Base-by-base conservation (phyloP, 2,329 filamentous ascomycete genomes). In the Metarhizium anisopliae region DNA sequence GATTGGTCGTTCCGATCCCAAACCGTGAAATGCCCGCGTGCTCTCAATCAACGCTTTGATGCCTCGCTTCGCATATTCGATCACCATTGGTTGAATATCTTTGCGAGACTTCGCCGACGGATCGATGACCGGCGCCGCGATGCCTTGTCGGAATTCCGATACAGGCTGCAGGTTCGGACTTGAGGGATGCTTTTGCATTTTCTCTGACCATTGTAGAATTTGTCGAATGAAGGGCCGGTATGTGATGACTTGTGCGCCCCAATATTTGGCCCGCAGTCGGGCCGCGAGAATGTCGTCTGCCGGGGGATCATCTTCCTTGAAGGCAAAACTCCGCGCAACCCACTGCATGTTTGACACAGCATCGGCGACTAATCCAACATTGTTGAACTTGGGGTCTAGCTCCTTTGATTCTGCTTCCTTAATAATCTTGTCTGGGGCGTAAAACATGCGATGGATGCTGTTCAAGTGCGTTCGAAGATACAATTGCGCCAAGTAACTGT, bases 221-320 rank as follows among this genome's bases (percentile, higher is more conserved):
- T 78, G 74, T 59, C 76, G 73, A 54, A 86, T 68, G 58, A 93
- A 90, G 1, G 89, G 90, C 29, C 94, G 83, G 67, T 94, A 88
- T 30, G 93, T 92, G 66, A 97, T 92, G 59, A 95, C 91, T 60
- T 87, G 83, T 0, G 90, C 92, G 20, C 94, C 94, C 77, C 93
- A 97, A 70, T 94, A 97, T 69, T 99, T 97, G 14, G 89, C 94
- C 47, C 93, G 85, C 59, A 97, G 77, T 25, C 94, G 83, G 36
- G 93, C 93, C 13, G 83, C 78, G 16, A 96, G 83, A 58, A 97
- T 91, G 51, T 96, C 85, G 0, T 66, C 69, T 0, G 91, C 82
- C 1, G 90, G 90, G 4, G 78, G 77, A 55, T 95, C 89, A 2
- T 77, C 70, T 58, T 90, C 87, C 2, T 79, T 72, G 70, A 80